Base-by-base conservation (phyloP, 305 asterid species). In the Euphrasia arctica region DNA sequence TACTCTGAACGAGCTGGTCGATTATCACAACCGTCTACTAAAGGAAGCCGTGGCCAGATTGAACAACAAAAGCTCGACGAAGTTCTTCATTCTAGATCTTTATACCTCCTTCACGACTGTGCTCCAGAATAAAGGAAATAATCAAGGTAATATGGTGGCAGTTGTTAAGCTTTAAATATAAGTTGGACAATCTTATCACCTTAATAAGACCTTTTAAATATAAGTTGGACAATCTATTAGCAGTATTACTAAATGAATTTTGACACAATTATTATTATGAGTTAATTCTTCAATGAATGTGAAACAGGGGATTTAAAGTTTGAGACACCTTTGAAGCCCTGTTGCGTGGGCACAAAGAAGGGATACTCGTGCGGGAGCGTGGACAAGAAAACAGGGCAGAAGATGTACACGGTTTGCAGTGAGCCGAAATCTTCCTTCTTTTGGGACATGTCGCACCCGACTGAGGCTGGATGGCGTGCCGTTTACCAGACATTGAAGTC, bases 381-480 rank as follows among this genome's bases (percentile, higher is more conserved):
- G 15, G 83, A 82, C 14, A 80, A 56, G 0, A 76, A 77, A 2
- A 88, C 22, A 18, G 22, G 96, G 1, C 55, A 28, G 4, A 79
- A 79, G 60, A 42, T 85, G 85, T 89, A 86, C 58, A 77, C 75
- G 0, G 69, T 84, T 5, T 88, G 96, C 77, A 67, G 73, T 0
- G 76, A 85, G 36, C 85, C 87, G 0, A 62, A 58, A 25, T 68
- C 84, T 0, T 52, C 82, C 0, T 86, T 89, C 62, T 89, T 89
- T 68, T 89, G 96, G 96, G 96, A 89, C 41, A 31, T 68, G 0
- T 67, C 83, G 8, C 96, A 89, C 72, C 96, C 96, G 14, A 82
- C 95, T 1, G 79, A 86, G 56, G 85, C 90, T 12, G 96, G 96
- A 48, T 88, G 96, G 96, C 64, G 7, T 4, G 83, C 96, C 0